Percentiles rank a stretch among this genome's conserved stretches.
Evolutionary conservation across 495 filamentous ascomycete genomes (phyloP).

Genomic region (Amniculicola lignicola): DNA sequence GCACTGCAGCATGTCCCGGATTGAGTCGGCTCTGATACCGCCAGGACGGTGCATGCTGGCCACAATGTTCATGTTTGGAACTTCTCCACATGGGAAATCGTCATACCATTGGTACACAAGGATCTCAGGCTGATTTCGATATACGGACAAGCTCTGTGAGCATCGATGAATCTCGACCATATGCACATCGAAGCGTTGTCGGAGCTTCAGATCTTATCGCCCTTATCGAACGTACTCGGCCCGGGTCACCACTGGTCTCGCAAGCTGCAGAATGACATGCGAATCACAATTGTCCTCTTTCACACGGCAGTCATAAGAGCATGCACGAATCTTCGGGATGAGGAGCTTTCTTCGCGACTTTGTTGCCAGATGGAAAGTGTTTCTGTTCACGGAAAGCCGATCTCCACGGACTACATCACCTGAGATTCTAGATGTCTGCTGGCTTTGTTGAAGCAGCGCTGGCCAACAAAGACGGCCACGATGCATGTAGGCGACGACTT

Average conservation of each 20-base stretch:
- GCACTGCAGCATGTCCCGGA: constrained; percentile 24
- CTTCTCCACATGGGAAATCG: constrained; percentile 18
- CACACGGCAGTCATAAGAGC: constrained; percentile 1
- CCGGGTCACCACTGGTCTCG: constrained; percentile 13
- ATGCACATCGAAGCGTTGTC: constrained; percentile 13
- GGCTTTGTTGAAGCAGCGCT: constrained; percentile 22
- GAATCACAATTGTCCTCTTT: constrained; percentile 1
- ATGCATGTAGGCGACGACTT: constrained; percentile 4
- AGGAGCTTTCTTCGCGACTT: constrained; percentile 20
- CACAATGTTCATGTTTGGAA: constrained; percentile 20
- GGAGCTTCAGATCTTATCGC: constrained; percentile 21
- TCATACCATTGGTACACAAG: constrained; percentile 17
- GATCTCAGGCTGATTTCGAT: constrained; percentile 16
- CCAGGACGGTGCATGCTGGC: constrained; percentile 18
- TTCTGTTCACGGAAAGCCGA: constrained; percentile 30
- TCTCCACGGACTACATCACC: constrained; percentile 8
- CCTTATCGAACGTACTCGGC: constrained; percentile 14
- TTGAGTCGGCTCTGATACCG: constrained; percentile 26
- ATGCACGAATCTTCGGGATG: constrained; percentile 10
- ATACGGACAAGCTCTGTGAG: constrained; percentile 3
- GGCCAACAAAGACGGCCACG: constrained; percentile 17
- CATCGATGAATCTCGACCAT: constrained; percentile 2
- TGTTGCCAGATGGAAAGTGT: constrained; percentile 21
- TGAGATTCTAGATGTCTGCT: constrained; percentile 6
- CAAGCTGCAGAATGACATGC: not conserved